Evolutionary conservation across 495 filamentous ascomycete species (phyloP).

Genomic region (Darksidea phi): DNA sequence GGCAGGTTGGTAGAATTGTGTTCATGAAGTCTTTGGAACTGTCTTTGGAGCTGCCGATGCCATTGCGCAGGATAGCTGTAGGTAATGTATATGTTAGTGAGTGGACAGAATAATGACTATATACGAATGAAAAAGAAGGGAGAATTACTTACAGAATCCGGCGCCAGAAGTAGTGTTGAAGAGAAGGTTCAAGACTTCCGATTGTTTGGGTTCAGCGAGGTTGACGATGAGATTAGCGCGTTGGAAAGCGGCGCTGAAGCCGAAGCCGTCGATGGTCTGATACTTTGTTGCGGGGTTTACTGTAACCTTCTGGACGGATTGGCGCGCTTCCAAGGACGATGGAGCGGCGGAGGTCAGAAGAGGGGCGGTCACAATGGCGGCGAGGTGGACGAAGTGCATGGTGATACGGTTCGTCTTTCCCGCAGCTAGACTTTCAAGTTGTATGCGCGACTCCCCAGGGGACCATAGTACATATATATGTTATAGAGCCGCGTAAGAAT

Average conservation of each 20-base stretch:
- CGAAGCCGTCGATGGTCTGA: slow-evolving; percentile 35
- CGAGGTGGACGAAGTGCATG: slow-evolving; percentile 16
- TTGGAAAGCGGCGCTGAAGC: slow-evolving; percentile 31
- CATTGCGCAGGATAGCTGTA: slow-evolving; percentile 31
- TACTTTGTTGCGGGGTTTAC: slow-evolving; percentile 25
- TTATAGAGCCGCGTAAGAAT: too few relatives aligned
- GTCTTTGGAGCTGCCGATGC: slow-evolving; percentile 39
- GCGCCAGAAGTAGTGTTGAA: slow-evolving; percentile 33
- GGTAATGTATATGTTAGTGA: too few relatives aligned
- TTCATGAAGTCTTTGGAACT: slow-evolving; percentile 48
- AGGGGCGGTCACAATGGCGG: slow-evolving; percentile 13
- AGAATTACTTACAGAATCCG: slow-evolving; percentile 12
- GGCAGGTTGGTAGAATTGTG: slow-evolving; percentile 35
- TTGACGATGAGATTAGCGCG: slow-evolving; percentile 46
- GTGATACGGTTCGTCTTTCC: neutral
- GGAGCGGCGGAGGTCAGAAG: neutral
- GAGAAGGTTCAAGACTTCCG: slow-evolving; percentile 29
- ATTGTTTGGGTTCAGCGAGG: slow-evolving; percentile 46
- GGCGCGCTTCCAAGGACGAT: slow-evolving; percentile 13
- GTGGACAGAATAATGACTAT: too few relatives aligned
- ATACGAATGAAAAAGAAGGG: too few relatives aligned
- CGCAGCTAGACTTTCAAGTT: neutral
- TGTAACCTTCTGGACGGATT: slow-evolving; percentile 24
- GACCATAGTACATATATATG: neutral
- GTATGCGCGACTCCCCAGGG: neutral